Conservation (phyloP, 208 protist genomes). For the Acanthamoeba quina region DNA sequence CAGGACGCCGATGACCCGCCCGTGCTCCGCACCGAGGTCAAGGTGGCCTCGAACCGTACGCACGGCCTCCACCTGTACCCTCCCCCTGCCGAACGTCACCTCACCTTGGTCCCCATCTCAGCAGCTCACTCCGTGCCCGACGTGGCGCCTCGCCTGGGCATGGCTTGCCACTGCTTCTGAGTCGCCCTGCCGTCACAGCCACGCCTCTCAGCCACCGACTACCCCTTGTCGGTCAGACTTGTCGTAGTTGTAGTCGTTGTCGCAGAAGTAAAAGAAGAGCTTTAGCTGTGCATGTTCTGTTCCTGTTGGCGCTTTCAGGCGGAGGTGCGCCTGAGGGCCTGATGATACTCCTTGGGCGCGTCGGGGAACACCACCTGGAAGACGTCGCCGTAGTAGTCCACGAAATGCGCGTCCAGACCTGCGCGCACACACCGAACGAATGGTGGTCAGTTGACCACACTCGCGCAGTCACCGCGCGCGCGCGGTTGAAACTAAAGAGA, state of each 20-base stretch:
- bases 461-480: no score
- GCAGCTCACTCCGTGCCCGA: neutral
- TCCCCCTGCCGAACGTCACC: neutral
- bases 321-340: neutral
- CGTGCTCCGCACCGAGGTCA: neutral
- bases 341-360: neutral
- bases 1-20: neutral
- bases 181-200: neutral
- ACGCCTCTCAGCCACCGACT: no score
- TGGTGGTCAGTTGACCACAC: neutral
- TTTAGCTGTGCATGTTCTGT: neutral
- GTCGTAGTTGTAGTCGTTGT: neutral
- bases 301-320: neutral
- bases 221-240: neutral
- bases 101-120: neutral
- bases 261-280: neutral
- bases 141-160: neutral
- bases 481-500: neutral
- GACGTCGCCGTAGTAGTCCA: slow-evolving; percentile 63
- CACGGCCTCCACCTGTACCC: neutral
- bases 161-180: slow-evolving; percentile 41
- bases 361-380: slow-evolving; percentile 63
- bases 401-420: slow-evolving; percentile 56
- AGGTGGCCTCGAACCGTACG: neutral
- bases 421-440: neutral